phyloP scores from a whole-genome alignment of 2,329 filamentous ascomycete genomes.

The Teratosphaeria nubilosa region DNA sequence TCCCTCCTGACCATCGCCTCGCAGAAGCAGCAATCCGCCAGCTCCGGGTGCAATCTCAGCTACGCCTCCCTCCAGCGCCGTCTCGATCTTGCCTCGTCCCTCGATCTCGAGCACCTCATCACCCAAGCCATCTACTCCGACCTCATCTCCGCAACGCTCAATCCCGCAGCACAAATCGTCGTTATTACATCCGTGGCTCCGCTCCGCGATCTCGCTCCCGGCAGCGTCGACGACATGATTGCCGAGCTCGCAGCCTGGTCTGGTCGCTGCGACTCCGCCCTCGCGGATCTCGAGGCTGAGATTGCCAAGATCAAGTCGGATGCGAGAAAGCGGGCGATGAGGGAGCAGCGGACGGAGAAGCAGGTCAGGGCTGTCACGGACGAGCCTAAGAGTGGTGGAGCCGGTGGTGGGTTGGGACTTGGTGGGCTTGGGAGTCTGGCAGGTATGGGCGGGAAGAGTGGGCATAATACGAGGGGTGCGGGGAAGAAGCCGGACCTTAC shows the following conservation, averaged over 20 bases:
- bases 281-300: conserved; percentile 65
- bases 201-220: conserved; percentile 72
- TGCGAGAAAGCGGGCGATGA: conserved; percentile 32
- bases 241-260: conserved; percentile 64
- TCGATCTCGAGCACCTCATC: conserved; percentile 75
- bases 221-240: conserved; percentile 59
- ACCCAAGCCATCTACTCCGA: conserved; percentile 81
- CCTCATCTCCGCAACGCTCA: conserved; percentile 71
- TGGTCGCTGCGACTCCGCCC: conserved; percentile 62
- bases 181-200: conserved; percentile 72
- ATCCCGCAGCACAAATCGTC: conserved; percentile 64
- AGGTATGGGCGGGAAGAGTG: conserved; percentile 6
- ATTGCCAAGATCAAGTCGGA: conserved; percentile 53
- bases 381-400: conserved; percentile 10
- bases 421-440: conserved; percentile 4
- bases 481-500: conserved; percentile 4
- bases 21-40: conserved; percentile 34
- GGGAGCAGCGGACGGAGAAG: conserved; percentile 32
- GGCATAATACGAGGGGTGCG: conserved; percentile 3
- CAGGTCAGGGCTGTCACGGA: conserved; percentile 27
- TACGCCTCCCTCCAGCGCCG: conserved; percentile 59
- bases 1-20: conserved; percentile 74
- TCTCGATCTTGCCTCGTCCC: conserved; percentile 56
- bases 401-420: conserved; percentile 1
- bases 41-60: conserved; percentile 47